A percentile compares a stretch with the other conserved stretches of the same genome.
phyloP scores from a whole-genome alignment of 2,329 filamentous ascomycete species.

The Huntiella bhutanensis region DNA sequence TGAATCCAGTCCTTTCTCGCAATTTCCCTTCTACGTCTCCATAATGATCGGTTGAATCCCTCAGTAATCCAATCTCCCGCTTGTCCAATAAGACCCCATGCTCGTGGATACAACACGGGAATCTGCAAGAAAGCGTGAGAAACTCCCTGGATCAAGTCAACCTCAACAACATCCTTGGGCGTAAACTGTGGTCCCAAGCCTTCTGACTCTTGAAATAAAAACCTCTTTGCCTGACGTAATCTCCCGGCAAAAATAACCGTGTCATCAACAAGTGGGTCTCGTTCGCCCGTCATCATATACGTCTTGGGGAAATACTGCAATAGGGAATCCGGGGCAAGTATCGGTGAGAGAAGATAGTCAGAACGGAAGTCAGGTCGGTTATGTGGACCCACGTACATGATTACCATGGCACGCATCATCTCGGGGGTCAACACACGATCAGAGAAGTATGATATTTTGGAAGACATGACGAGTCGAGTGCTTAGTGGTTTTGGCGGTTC shows the following conservation, averaged over 20 bases:
- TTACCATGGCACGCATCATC: conserved; percentile 99
- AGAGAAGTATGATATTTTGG: conserved; percentile 97
- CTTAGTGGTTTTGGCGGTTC: conserved; percentile 38
- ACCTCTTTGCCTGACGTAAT: conserved; percentile 37
- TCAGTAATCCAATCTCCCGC: conserved; percentile 68
- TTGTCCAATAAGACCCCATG: conserved; percentile 69
- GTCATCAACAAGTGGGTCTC: conserved; percentile 88
- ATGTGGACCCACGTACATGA: conserved; percentile 86
- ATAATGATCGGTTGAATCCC: conserved; percentile 30
- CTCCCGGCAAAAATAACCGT: conserved; percentile 90
- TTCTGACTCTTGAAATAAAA: conserved; percentile 9
- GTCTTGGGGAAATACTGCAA: conserved; percentile 82
- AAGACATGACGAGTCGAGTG: conserved; percentile 81
- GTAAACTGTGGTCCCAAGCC: no score
- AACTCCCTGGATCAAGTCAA: conserved; percentile 70
- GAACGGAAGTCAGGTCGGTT: conserved; percentile 82
- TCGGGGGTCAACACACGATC: conserved; percentile 87
- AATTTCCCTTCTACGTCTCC: conserved; percentile 3
- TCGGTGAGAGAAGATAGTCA: conserved; percentile 77
- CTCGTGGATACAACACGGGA: conserved; percentile 68
- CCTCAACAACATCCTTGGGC: conserved; percentile 35
- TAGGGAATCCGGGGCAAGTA: conserved; percentile 70
- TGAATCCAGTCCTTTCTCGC: not conserved
- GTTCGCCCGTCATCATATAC: conserved; percentile 84
- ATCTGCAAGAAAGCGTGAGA: conserved; percentile 92